Percentiles rank a stretch among this genome's conserved stretches.
Conservation (phyloP, 2,329 filamentous ascomycete species). For the Trichoderma oligosporum region DNA sequence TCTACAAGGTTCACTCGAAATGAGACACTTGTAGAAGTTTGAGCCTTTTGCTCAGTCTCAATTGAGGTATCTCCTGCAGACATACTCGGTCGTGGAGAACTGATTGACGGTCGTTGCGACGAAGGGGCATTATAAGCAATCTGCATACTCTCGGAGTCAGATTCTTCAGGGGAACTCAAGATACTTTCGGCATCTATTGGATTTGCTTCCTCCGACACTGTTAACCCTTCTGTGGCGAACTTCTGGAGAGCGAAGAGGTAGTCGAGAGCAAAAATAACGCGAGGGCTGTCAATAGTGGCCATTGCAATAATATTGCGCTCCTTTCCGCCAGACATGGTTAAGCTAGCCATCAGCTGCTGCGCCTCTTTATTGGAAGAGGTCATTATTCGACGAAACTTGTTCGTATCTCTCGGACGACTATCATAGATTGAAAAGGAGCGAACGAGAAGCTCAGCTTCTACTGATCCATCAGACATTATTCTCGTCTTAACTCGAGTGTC, state of each 20-base stretch:
- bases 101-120: constrained; percentile 23
- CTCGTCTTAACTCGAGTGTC: constrained; percentile 87
- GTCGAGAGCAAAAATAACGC: constrained; percentile 91
- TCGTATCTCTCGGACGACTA: constrained; percentile 80
- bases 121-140: constrained; percentile 37
- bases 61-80: constrained; percentile 21
- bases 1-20: constrained; percentile 94
- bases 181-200: constrained; percentile 51
- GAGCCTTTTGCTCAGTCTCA: constrained; percentile 21
- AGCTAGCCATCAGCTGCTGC: constrained; percentile 96
- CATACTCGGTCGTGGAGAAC: constrained; percentile 28
- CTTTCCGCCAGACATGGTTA: constrained; percentile 83
- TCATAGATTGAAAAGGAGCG: constrained; percentile 94
- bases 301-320: constrained; percentile 83
- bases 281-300: constrained; percentile 88
- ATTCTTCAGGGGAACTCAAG: constrained; percentile 55
- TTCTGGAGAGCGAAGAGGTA: constrained; percentile 87
- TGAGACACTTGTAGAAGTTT: constrained; percentile 64
- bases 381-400: constrained; percentile 98
- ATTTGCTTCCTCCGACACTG: constrained; percentile 51
- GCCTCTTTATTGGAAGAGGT: constrained; percentile 90
- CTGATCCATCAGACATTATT: constrained; percentile 84
- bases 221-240: constrained; percentile 71
- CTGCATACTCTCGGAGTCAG: constrained; percentile 57
- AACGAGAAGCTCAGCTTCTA: constrained; percentile 90